phyloP scores from a whole-genome alignment of 768 basidiomycete species.

The Lactarius sanguifluus region DNA sequence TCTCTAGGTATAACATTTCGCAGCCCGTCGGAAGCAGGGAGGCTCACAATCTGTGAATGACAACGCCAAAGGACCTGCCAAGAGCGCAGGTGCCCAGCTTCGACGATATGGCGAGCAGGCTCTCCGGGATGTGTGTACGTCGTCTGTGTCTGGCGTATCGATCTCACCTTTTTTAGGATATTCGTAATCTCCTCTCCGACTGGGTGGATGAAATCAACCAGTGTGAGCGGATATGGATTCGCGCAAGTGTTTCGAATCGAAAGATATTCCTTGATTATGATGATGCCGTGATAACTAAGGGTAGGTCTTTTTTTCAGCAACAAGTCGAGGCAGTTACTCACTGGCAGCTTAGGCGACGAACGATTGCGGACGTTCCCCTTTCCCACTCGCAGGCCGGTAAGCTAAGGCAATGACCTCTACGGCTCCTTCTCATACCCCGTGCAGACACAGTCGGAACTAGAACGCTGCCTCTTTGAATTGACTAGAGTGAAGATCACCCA shows the following conservation, averaged over 20 bases:
- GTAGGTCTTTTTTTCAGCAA: constrained; percentile 30
- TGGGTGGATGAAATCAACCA: constrained; percentile 85
- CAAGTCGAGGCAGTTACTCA: background rate
- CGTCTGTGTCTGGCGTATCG: background rate
- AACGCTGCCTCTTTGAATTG: constrained; percentile 84
- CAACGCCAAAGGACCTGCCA: constrained; percentile 87
- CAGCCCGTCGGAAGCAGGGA: constrained; percentile 96
- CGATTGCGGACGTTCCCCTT: constrained; percentile 91
- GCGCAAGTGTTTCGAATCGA: constrained; percentile 84
- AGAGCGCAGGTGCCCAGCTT: constrained; percentile 90
- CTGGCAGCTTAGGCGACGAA: constrained; percentile 51
- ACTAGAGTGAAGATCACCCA: constrained; percentile 82
- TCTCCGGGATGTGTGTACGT: constrained; percentile 71
- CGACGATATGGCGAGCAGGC: constrained; percentile 96
- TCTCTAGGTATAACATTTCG: background rate
- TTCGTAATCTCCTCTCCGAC: constrained; percentile 74
- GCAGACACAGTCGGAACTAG: constrained; percentile 88
- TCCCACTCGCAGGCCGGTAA: constrained; percentile 90
- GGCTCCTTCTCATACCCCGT: constrained; percentile 6
- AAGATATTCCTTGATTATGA: constrained; percentile 91
- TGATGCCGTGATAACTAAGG: constrained; percentile 69
- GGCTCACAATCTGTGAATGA: constrained; percentile 92
- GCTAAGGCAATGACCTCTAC: constrained; percentile 35
- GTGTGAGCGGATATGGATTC: constrained; percentile 91
- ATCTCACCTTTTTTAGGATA: constrained; percentile 57